These are phyloP conservation scores for Penicillium canescens DNA, from an alignment of 495 filamentous ascomycete species.

Conservation along the genomic window DNA sequence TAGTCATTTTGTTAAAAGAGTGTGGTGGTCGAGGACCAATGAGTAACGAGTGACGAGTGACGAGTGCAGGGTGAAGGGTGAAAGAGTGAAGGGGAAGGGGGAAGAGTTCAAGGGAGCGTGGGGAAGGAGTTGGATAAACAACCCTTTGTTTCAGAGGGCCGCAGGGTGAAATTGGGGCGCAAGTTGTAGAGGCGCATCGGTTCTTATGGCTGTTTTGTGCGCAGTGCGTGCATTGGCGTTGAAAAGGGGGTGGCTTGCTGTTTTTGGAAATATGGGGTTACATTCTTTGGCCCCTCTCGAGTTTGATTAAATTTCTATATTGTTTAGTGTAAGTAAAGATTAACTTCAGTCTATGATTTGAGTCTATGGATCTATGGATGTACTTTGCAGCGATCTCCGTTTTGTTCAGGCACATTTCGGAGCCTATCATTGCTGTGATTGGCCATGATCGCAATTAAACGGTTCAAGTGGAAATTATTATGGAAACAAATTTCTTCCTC, in stretches of 20 bases:
- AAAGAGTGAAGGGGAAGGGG: not conserved
- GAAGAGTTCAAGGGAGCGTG: not conserved
- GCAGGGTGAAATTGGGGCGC: not conserved
- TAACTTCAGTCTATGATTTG: no score
- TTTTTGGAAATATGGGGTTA: not conserved
- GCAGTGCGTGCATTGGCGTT: not conserved
- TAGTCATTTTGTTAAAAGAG: conserved; percentile 1
- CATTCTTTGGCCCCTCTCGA: not conserved
- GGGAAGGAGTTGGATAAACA: not conserved
- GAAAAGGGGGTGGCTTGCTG: conserved; percentile 7
- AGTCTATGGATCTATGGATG: no score
- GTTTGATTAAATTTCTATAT: not conserved
- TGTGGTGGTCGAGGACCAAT: not conserved
- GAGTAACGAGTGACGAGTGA: not conserved
- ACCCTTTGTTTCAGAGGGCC: no score
- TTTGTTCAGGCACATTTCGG: no score
- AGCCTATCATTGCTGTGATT: no score
- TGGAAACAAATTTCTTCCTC: no score
- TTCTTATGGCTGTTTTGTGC: not conserved
- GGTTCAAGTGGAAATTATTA: no score
- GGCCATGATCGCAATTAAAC: no score
- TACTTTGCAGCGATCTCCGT: no score
- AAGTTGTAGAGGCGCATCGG: not conserved
- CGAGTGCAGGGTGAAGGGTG: not conserved
- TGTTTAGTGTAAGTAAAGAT: not conserved